Base-by-base conservation (phyloP, 345 rosid species). In the Moringa oleifera region DNA sequence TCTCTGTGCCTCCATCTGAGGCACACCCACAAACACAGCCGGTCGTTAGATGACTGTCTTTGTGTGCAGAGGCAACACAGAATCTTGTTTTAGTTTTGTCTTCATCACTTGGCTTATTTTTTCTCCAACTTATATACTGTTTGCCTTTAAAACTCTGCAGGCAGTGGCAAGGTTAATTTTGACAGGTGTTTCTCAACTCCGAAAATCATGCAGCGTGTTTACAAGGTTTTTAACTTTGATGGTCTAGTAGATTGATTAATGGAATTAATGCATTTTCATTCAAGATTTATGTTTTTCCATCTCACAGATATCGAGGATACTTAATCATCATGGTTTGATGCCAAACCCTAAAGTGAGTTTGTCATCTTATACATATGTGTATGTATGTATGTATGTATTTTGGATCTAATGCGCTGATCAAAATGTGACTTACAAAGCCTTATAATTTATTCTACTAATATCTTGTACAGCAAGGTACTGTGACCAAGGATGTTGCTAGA, bases 101-200 rank as follows among this genome's bases (percentile, higher is more conserved):
- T 41, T 41, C 47, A 41, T 3, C 47, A 41, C 6, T 41, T 41
- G 37, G 6, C 37, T 41, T 41, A 4, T 41, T 4, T 15, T 16
- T 5, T 41, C 13, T 41, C 12, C 12, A 7, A 5, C 13, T 5
- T 5, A 15, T 41, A 41, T 33, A 4, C 6, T 7, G 25, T 56
- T 69, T 33, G 51, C 22, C 23, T 37, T 63, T 53, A 54, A 67
- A 41, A 65, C 64, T 68, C 50, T 79, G 81, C 85, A 94, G 99
- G 82, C 57, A 73, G 81, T 20, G 92, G 92, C 58, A 94, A 88
- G 81, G 64, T 94, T 59, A 85, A 86, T 65, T 84, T 86, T 57
- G 96, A 90, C 63, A 85, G 81, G 71, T 94, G 97, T 70, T 88
- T 76, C 68, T 74, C 99, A 62, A 90, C 96, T 57, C 89, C 81